Conservation (phyloP, 441 rosid genomes). For the Populus hybrid region DNA sequence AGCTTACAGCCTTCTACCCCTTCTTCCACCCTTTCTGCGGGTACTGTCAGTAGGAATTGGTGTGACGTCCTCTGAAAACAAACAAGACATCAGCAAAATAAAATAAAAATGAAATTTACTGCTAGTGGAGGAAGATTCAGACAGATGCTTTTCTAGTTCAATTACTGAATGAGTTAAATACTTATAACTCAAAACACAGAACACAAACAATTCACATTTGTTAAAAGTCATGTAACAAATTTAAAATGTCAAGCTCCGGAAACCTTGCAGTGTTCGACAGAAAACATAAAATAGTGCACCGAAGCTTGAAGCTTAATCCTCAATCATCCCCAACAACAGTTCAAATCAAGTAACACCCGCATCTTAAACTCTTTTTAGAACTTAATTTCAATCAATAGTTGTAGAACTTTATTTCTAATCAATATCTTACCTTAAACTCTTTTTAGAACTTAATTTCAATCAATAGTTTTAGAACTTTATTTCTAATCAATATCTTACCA, state of each 20-base stretch:
- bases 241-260: not conserved
- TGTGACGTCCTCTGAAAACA: constrained; percentile 52
- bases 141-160: not conserved
- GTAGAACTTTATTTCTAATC: not conserved
- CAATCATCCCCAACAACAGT: not conserved
- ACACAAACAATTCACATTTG: too few species aligned
- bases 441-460: not conserved
- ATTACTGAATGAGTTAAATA: not conserved
- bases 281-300: not conserved
- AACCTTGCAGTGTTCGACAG: not conserved
- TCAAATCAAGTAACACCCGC: not conserved
- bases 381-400: constrained; percentile 8
- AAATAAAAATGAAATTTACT: not conserved
- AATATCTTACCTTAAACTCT: constrained; percentile 26
- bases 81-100: not conserved
- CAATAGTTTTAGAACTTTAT: constrained; percentile 32
- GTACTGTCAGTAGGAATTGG: constrained; percentile 56
- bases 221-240: not conserved
- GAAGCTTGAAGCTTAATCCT: not conserved
- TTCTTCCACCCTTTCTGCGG: constrained; percentile 55
- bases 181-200: too few species aligned
- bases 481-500: constrained; percentile 38
- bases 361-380: not conserved
- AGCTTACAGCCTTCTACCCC: constrained; percentile 55
- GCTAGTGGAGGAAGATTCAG: not conserved